Percentiles rank a stretch among this genome's conserved stretches.
Conservation (phyloP, 805 yeast genomes). For the Clavispora santaluciae region DNA sequence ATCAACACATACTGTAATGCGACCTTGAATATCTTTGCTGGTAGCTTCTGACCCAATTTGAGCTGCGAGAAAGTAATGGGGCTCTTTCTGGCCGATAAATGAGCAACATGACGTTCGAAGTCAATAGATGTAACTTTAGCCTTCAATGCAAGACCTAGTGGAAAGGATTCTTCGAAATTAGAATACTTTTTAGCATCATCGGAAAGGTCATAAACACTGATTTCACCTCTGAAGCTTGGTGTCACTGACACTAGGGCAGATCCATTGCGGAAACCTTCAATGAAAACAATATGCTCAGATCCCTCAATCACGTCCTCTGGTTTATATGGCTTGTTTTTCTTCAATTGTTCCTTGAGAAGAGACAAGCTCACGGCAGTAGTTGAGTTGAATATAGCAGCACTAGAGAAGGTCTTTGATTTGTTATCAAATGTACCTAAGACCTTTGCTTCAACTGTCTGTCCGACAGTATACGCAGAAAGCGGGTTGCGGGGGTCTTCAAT, state of each 20-base stretch:
- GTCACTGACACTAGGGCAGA: constrained; percentile 64
- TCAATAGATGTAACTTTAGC: constrained; percentile 54
- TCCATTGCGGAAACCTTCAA: constrained; percentile 60
- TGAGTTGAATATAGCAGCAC: constrained; percentile 46
- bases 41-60: constrained; percentile 48
- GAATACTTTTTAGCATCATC: constrained; percentile 46
- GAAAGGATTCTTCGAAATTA: constrained; percentile 52
- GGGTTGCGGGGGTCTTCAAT: constrained; percentile 59
- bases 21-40: constrained; percentile 60
- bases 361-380: constrained; percentile 63
- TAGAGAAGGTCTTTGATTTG: constrained; percentile 58
- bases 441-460: constrained; percentile 54
- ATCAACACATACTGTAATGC: constrained; percentile 59
- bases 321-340: constrained; percentile 11
- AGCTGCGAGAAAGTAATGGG: constrained; percentile 46
- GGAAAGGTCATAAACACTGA: constrained; percentile 60
- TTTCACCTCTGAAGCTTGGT: constrained; percentile 62
- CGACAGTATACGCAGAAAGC: constrained; percentile 52
- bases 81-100: constrained; percentile 45
- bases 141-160: constrained; percentile 67
- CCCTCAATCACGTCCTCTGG: constrained; percentile 39
- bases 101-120: constrained; percentile 45
- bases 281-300: constrained; percentile 50
- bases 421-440: constrained; percentile 76
- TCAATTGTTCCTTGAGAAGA: constrained; percentile 41